phyloP scores from a whole-genome alignment of 768 basidiomycete genomes.

The Zangia roseola region DNA sequence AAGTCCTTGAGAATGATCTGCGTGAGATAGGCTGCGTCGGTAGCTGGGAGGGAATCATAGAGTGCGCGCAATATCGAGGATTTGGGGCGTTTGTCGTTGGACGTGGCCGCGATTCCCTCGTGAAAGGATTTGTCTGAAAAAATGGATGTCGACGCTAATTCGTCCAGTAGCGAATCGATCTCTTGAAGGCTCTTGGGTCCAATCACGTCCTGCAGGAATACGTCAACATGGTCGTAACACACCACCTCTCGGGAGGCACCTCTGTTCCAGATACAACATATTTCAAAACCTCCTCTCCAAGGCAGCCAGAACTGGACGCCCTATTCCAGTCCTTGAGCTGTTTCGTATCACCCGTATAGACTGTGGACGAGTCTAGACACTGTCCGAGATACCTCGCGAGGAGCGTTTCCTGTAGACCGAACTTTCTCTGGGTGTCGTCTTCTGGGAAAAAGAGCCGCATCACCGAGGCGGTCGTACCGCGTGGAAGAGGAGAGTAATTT shows the following conservation, averaged over 20 bases:
- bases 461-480: slow-evolving; percentile 54
- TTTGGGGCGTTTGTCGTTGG: slow-evolving; percentile 33
- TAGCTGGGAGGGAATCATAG: slow-evolving; percentile 58
- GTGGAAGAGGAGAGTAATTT: slow-evolving; percentile 48
- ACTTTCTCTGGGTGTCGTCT: slow-evolving; percentile 68
- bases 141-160: slow-evolving; percentile 65
- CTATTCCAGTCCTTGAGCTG: slow-evolving; percentile 39
- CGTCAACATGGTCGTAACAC: slow-evolving; percentile 6
- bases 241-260: slow-evolving; percentile 21
- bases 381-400: slow-evolving; percentile 54
- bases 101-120: slow-evolving; percentile 24
- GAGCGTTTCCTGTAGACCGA: slow-evolving; percentile 66
- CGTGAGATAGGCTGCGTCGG: slow-evolving; percentile 66
- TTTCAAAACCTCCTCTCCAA: slow-evolving; percentile 63
- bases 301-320: slow-evolving; percentile 55
- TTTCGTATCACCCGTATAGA: slow-evolving; percentile 23
- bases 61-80: slow-evolving; percentile 50
- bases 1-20: slow-evolving; percentile 91
- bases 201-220: slow-evolving; percentile 11
- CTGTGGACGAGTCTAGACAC: slow-evolving; percentile 41
- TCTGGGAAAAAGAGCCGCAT: slow-evolving; percentile 86
- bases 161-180: slow-evolving; percentile 67
- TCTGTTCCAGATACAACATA: slow-evolving; percentile 37
- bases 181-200: slow-evolving; percentile 41
- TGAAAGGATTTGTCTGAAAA: slow-evolving; percentile 57